These are phyloP conservation scores for Recurvomyces mirabilis DNA, from an alignment of 495 filamentous ascomycete genomes.

Conservation along the genomic window DNA sequence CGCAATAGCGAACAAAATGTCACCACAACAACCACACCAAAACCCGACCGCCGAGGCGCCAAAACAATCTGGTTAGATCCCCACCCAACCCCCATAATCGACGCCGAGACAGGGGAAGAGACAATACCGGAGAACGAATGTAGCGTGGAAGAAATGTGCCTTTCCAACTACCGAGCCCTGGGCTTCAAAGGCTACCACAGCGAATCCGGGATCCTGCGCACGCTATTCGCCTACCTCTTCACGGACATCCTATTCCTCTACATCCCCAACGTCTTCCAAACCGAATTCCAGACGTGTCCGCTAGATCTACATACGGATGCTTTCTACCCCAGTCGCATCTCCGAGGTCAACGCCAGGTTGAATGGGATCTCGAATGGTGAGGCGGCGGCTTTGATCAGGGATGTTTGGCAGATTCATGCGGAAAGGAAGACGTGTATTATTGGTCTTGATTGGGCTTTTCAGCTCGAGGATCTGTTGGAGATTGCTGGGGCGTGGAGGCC, in stretches of 20 bases:
- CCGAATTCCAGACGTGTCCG: conserved; percentile 83
- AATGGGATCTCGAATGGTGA: conserved; percentile 54
- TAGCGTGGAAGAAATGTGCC: conserved; percentile 82
- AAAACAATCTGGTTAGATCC: conserved; percentile 82
- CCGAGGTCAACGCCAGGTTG: conserved; percentile 81
- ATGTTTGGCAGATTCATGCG: conserved; percentile 52
- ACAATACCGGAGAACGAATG: conserved; percentile 61
- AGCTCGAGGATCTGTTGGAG: conserved; percentile 66
- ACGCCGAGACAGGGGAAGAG: conserved; percentile 9
- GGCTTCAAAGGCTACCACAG: conserved; percentile 93
- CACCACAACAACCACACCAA: background rate
- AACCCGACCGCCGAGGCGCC: conserved; percentile 38
- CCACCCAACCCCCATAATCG: background rate
- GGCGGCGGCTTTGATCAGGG: conserved; percentile 53
- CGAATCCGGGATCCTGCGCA: conserved; percentile 82
- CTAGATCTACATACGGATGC: conserved; percentile 88
- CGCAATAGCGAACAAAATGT: conserved; percentile 22
- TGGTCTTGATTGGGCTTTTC: conserved; percentile 84
- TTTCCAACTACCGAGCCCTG: conserved; percentile 67
- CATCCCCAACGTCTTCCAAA: conserved; percentile 94
- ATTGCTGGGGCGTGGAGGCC: conserved; percentile 70
- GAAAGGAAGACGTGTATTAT: conserved; percentile 70
- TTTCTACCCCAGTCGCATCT: conserved; percentile 74
- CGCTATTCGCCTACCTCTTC: conserved; percentile 84
- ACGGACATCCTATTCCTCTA: conserved; percentile 89